phyloP scores from a whole-genome alignment of 805 yeast species.

The Suhomyces tanzawaensis region DNA sequence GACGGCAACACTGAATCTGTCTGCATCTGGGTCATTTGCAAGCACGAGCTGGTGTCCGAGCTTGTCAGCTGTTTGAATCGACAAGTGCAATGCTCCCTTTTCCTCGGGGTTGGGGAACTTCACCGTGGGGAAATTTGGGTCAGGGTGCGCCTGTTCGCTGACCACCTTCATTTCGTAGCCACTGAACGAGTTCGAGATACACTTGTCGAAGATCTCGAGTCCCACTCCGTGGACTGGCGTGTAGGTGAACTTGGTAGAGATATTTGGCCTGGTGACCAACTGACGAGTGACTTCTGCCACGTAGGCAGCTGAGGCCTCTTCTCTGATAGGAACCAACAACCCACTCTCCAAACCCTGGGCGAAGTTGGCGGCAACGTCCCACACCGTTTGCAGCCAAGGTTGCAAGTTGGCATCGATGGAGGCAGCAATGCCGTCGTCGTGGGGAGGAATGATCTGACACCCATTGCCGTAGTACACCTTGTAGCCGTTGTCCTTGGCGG shows the following conservation, averaged over 20 bases:
- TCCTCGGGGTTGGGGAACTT: slow-evolving; percentile 95
- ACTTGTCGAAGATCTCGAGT: slow-evolving; percentile 48
- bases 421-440: slow-evolving; percentile 69
- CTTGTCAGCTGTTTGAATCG: slow-evolving; percentile 59
- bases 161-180: slow-evolving; percentile 44
- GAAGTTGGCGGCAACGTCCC: slow-evolving; percentile 45
- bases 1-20: slow-evolving; percentile 81
- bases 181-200: slow-evolving; percentile 37
- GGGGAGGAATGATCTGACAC: slow-evolving; percentile 94
- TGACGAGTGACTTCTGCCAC: slow-evolving; percentile 21
- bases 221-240: slow-evolving; percentile 99
- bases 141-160: slow-evolving; percentile 65
- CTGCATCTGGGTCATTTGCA: slow-evolving; percentile 98
- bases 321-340: slow-evolving; percentile 40
- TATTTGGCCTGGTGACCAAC: slow-evolving; percentile 28
- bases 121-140: slow-evolving; percentile 85
- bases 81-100: slow-evolving; percentile 79
- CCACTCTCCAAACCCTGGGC: slow-evolving; percentile 17
- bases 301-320: slow-evolving; percentile 44
- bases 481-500: slow-evolving; percentile 86
- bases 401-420: slow-evolving; percentile 57
- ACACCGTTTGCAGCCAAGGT: slow-evolving; percentile 54
- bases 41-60: slow-evolving; percentile 54
- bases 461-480: slow-evolving; percentile 93
- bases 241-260: slow-evolving; percentile 59